A percentile compares a stretch with the other conserved stretches of the same genome.
These are phyloP conservation scores for Purshia tridentata DNA, from an alignment of 306 rosid genomes.

Conservation along the genomic window DNA sequence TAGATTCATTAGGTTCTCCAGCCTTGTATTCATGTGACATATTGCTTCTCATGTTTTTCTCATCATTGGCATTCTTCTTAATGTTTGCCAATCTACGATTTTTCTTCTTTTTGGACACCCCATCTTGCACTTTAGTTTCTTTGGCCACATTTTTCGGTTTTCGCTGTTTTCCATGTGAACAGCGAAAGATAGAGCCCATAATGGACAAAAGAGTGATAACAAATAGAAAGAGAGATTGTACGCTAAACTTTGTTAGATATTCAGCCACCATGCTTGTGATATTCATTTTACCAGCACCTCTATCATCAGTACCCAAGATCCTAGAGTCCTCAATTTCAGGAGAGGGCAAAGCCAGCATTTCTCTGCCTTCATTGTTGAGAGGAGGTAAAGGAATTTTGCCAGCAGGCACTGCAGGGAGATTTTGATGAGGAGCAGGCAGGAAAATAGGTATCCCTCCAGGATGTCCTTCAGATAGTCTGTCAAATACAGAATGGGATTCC, in stretches of 20 bases:
- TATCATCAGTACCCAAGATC: not conserved
- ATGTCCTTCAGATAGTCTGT: slow-evolving; percentile 11
- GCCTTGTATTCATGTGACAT: slow-evolving; percentile 19
- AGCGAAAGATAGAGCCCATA: slow-evolving; percentile 16
- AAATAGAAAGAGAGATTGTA: slow-evolving; percentile 11
- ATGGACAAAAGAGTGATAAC: slow-evolving; percentile 11
- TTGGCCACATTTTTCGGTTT: slow-evolving; percentile 7
- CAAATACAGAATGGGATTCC: slow-evolving; percentile 18
- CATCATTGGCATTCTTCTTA: slow-evolving; percentile 28
- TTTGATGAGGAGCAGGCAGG: slow-evolving; percentile 3
- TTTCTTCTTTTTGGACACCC: slow-evolving; percentile 44
- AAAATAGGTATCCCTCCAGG: slow-evolving; percentile 17
- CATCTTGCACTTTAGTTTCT: slow-evolving; percentile 23
- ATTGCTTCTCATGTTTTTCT: slow-evolving; percentile 27
- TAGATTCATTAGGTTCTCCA: not conserved
- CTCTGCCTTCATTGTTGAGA: not conserved
- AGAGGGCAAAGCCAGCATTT: slow-evolving; percentile 23
- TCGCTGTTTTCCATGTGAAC: not conserved
- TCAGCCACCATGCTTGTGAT: not conserved
- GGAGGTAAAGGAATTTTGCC: slow-evolving; percentile 10
- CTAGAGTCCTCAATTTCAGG: not conserved
- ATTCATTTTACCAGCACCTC: slow-evolving; percentile 1
- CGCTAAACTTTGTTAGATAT: slow-evolving; percentile 6
- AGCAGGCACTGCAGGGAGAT: not conserved
- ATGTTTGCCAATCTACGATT: slow-evolving; percentile 36